Evolutionary conservation across 768 basidiomycete species (phyloP), one percentile per base, ranked within the genome.

Genomic region (Kwoniella europaea): DNA sequence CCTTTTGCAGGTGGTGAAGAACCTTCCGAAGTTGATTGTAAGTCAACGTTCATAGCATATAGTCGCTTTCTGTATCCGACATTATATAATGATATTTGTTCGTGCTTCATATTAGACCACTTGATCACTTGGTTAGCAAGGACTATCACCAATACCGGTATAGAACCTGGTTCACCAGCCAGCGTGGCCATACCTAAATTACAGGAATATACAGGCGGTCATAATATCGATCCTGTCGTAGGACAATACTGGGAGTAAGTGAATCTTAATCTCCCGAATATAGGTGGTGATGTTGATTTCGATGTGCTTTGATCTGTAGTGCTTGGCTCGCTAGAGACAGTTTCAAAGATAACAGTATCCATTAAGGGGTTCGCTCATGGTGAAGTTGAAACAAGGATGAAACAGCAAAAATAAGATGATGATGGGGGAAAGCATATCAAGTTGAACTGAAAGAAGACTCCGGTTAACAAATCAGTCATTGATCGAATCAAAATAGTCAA

Each of bases 211-310:
- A 78, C 77, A 10, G 79, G 79, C 12, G 79, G 77, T 15, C 77
- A 78, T 62, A 71, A 69, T 24, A 68, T 80, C 62, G 79, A 80
- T 63, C 77, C 77, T 13, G 71, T 74, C n/a, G 55, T 80, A 42
- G 68, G 65, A 43, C 77, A 76, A 52, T 80, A 80, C 73, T 80
- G 79, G 79, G 79, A 80, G 79, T 80, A 66, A 78, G 79, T 50
- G 46, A 15, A 6, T 18, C 18, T 7, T 58, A 12, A 16, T 59
- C 29, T 13, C 35, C 35, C 7, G 16, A 42, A 15, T 2, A 5
- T 20, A 20, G 58, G 41, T 16, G 16, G 41, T 13, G 65, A 41
- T 35, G 18, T 44, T 35, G 18, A 54, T 24, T 6, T 18, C n/a
- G 10, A 24, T 65, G 67, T 29, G 68, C 22, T 35, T 59, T 43